Percentiles rank a stretch among this genome's conserved stretches.
These are phyloP conservation scores for Kluyveromyces nonfermentans DNA, from an alignment of 805 yeast genomes.

Conservation along the genomic window DNA sequence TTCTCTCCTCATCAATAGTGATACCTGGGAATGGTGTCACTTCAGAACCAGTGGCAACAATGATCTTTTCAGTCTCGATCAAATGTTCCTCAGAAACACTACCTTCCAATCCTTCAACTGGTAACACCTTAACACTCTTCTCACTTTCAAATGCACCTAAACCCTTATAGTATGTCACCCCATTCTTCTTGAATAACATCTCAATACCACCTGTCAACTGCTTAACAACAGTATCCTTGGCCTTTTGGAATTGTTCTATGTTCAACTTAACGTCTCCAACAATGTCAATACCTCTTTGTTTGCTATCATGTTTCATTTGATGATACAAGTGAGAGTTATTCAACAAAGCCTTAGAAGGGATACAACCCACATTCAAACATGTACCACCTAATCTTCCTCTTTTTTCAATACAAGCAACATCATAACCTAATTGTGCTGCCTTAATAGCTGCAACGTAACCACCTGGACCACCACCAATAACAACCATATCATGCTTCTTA, in stretches of 20 bases:
- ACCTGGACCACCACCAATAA: conserved; percentile 99
- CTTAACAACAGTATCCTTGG: conserved; percentile 83
- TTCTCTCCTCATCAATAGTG: conserved; percentile 91
- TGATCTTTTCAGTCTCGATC: conserved; percentile 75
- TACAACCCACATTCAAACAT: conserved; percentile 97
- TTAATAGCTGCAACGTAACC: conserved; percentile 98
- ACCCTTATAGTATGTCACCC: conserved; percentile 91
- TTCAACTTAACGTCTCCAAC: conserved; percentile 60
- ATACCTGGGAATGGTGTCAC: conserved; percentile 99
- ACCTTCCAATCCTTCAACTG: conserved; percentile 76
- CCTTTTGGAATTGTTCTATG: conserved; percentile 72
- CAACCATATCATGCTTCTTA: conserved; percentile 76
- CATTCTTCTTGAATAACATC: conserved; percentile 89
- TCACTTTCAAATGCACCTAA: conserved; percentile 80
- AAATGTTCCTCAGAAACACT: conserved; percentile 51
- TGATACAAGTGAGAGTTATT: conserved; percentile 94
- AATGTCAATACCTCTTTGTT: conserved; percentile 83
- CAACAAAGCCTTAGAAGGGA: conserved; percentile 91
- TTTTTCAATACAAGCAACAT: conserved; percentile 95
- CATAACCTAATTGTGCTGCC: conserved; percentile 91
- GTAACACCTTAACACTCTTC: conserved; percentile 66
- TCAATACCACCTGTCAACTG: conserved; percentile 93
- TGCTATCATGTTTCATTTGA: conserved; percentile 76
- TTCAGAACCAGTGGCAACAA: conserved; percentile 98
- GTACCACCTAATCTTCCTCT: conserved; percentile 97